phyloP scores from a whole-genome alignment of 2,329 filamentous ascomycete species.

The Beauveria scarabaeidicola region DNA sequence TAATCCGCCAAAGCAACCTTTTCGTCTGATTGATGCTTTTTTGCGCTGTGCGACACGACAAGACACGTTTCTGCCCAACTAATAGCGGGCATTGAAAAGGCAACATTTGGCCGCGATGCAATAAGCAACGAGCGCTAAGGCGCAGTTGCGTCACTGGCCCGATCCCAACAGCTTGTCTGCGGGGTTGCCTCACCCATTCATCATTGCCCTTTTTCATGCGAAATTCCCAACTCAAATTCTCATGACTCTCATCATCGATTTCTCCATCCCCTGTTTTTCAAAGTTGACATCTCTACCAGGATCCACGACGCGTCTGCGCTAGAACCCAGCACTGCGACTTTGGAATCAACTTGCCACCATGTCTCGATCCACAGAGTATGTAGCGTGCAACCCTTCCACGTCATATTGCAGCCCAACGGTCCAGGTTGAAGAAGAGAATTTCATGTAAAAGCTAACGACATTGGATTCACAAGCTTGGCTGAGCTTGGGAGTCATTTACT shows the following conservation, averaged over 20 bases:
- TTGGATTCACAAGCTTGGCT: conserved; percentile 16
- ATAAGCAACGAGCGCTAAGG: conserved; percentile 4
- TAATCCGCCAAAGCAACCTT: not conserved
- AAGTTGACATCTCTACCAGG: not conserved
- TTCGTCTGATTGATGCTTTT: not conserved
- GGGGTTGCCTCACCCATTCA: not conserved
- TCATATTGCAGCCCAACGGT: not conserved
- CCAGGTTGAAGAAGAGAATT: not conserved
- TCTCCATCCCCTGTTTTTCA: not conserved
- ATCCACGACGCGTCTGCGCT: not conserved
- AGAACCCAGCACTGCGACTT: not conserved
- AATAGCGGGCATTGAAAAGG: not conserved
- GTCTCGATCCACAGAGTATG: conserved; percentile 6
- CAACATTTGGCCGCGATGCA: not conserved
- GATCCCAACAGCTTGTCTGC: not conserved
- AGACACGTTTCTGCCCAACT: not conserved
- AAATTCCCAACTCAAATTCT: not conserved
- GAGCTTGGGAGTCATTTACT: conserved; percentile 21
- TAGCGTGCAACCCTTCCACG: not conserved
- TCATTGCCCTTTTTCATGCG: too few species aligned
- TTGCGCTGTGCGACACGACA: not conserved
- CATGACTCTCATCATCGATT: not conserved
- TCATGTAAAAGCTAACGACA: not conserved
- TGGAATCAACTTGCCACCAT: not conserved
- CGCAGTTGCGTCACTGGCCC: conserved; percentile 6